Evolutionary conservation across 2,329 filamentous ascomycete species (phyloP).

Genomic region (Neophaeococcomyces mojaviensis): DNA sequence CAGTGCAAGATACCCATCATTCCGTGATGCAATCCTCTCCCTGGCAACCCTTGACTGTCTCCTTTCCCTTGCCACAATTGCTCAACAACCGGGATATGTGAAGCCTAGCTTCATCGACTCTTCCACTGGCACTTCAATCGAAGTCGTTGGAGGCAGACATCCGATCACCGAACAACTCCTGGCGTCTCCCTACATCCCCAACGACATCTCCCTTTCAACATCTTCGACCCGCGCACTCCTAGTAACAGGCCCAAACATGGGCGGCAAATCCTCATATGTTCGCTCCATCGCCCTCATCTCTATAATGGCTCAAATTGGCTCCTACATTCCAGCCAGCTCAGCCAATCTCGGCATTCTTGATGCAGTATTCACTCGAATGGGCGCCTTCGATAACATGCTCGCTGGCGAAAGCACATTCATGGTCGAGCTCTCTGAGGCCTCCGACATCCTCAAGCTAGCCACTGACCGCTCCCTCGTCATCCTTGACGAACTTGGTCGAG

Average conservation of each 20-base stretch:
- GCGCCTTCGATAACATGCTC: slow-evolving; percentile 92
- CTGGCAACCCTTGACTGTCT: slow-evolving; percentile 86
- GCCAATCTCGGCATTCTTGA: slow-evolving; percentile 75
- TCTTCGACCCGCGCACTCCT: slow-evolving; percentile 58
- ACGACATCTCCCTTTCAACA: slow-evolving; percentile 59
- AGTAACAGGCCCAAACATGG: slow-evolving; percentile 97
- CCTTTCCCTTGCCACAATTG: slow-evolving; percentile 75
- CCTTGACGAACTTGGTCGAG: slow-evolving; percentile 87
- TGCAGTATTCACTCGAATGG: slow-evolving; percentile 91
- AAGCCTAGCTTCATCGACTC: slow-evolving; percentile 61
- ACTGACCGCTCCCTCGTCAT: slow-evolving; percentile 80
- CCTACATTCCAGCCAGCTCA: slow-evolving; percentile 75
- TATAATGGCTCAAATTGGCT: slow-evolving; percentile 91
- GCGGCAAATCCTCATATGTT: slow-evolving; percentile 96
- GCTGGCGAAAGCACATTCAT: slow-evolving; percentile 94
- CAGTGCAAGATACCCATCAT: slow-evolving; percentile 73
- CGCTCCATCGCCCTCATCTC: slow-evolving; percentile 83
- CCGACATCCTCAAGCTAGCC: slow-evolving; percentile 81
- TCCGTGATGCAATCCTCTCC: slow-evolving; percentile 80
- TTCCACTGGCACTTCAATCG: slow-evolving; percentile 52
- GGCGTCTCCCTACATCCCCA: slow-evolving; percentile 81
- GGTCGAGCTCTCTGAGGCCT: slow-evolving; percentile 92
- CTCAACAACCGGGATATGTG: slow-evolving; percentile 76
- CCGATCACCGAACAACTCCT: slow-evolving; percentile 93
- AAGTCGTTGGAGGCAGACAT: slow-evolving; percentile 70